These are phyloP conservation scores for Boechera retrofracta DNA, from an alignment of 345 rosid genomes.

Conservation along the genomic window DNA sequence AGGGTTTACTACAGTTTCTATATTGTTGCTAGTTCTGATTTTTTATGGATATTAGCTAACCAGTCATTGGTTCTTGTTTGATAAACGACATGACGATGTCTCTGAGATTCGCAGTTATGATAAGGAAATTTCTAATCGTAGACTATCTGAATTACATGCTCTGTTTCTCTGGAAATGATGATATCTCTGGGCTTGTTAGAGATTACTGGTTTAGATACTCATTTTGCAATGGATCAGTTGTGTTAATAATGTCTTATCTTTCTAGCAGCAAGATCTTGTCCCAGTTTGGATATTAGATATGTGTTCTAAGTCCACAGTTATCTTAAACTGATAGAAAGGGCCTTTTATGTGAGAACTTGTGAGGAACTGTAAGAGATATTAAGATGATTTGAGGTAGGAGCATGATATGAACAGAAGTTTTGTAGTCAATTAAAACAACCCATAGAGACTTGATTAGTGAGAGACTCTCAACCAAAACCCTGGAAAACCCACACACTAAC, in stretches of 20 bases:
- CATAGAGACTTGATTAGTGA: not conserved
- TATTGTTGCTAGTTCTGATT: slow-evolving; percentile 2
- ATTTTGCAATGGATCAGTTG: not conserved
- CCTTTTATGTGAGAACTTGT: not conserved
- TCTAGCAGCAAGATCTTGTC: slow-evolving; percentile 7
- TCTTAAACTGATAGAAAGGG: not conserved
- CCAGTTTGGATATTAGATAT: not conserved
- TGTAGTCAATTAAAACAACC: not conserved
- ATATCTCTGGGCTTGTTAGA: slow-evolving; percentile 1
- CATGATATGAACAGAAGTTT: not conserved
- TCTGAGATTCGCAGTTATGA: not conserved
- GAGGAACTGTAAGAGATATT: not conserved
- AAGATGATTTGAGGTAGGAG: slow-evolving; percentile 17
- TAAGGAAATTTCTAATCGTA: not conserved
- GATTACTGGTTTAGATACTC: slow-evolving; percentile 9
- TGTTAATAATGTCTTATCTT: slow-evolving; percentile 6
- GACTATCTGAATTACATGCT: not conserved
- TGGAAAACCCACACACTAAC: slow-evolving; percentile 2
- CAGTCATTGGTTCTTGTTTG: slow-evolving; percentile 3
- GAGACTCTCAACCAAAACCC: not conserved
- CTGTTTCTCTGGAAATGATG: slow-evolving; percentile 18
- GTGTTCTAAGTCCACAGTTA: not conserved
- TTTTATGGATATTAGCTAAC: not conserved
- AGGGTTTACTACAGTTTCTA: not conserved
- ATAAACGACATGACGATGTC: not conserved